A percentile compares a stretch with the other conserved stretches of the same genome.
Evolutionary conservation across 2,329 filamentous ascomycete species (phyloP).

Genomic region (Byssothecium circinans): DNA sequence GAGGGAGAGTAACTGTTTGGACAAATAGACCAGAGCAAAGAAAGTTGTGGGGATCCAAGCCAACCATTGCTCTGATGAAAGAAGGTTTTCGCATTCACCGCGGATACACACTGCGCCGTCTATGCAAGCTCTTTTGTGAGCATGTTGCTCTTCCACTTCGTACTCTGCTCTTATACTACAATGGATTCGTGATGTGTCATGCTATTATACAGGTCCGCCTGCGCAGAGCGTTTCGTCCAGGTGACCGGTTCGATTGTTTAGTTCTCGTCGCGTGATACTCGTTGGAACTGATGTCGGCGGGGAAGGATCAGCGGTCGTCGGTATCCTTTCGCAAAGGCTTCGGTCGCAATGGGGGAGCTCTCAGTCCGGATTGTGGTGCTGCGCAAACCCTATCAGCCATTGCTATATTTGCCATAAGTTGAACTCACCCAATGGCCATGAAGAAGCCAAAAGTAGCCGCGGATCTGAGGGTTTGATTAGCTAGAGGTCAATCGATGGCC

Average conservation of each 20-base stretch:
- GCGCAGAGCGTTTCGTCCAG: background rate
- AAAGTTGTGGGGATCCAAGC: no score
- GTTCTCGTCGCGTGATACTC: slow-evolving; percentile 28
- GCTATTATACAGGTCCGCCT: slow-evolving; percentile 3
- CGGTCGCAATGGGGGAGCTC: slow-evolving; percentile 71
- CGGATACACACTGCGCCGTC: background rate
- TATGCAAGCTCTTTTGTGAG: background rate
- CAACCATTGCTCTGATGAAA: background rate
- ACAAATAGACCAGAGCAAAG: no score
- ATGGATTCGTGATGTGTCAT: slow-evolving; percentile 1
- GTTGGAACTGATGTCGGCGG: slow-evolving; percentile 34
- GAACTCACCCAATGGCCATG: background rate
- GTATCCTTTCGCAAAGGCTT: slow-evolving; percentile 73
- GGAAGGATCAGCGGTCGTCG: slow-evolving; percentile 71
- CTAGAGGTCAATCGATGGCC: background rate
- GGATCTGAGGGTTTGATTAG: slow-evolving; percentile 50
- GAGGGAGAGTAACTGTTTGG: no score
- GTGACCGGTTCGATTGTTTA: slow-evolving; percentile 10
- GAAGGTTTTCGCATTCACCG: background rate
- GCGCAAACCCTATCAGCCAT: slow-evolving; percentile 51
- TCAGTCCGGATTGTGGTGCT: slow-evolving; percentile 88
- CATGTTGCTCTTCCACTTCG: background rate
- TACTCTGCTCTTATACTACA: background rate
- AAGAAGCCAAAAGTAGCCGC: slow-evolving; percentile 80
- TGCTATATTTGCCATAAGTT: background rate